Evolutionary conservation across 208 protist species (phyloP).

Genomic region (Wallacemonas sp.): DNA sequence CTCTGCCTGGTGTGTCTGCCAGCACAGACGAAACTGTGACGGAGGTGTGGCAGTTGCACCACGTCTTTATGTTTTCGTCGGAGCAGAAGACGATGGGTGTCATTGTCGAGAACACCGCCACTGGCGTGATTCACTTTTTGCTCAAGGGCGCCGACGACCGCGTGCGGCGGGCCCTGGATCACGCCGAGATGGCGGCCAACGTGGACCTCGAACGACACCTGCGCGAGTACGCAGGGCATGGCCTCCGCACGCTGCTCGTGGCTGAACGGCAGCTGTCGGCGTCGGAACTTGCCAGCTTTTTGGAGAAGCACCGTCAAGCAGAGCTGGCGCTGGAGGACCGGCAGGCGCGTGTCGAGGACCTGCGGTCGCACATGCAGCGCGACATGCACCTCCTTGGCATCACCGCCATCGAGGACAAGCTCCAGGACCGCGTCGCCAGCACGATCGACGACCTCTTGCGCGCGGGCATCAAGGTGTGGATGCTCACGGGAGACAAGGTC

Average conservation of each 20-base stretch:
- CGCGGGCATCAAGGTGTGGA: slow-evolving; percentile 94
- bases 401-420: slow-evolving; percentile 97
- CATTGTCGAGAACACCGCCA: slow-evolving; percentile 53
- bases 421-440: slow-evolving; percentile 95
- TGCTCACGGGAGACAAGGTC: slow-evolving; percentile 99
- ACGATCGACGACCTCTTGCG: slow-evolving; percentile 77
- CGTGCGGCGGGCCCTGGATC: slow-evolving; percentile 44
- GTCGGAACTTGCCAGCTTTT: slow-evolving; percentile 42
- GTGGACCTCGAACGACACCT: slow-evolving; percentile 27
- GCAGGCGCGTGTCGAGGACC: slow-evolving; percentile 40
- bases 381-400: slow-evolving; percentile 89
- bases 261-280: slow-evolving; percentile 53
- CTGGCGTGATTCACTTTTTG: slow-evolving; percentile 47
- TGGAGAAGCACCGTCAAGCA: slow-evolving; percentile 26
- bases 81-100: slow-evolving; percentile 90
- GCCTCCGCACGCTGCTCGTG: slow-evolving; percentile 81
- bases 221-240: slow-evolving; percentile 54
- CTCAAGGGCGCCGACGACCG: slow-evolving; percentile 92
- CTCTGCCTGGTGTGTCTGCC: too few relatives aligned
- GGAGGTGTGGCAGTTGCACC: slow-evolving; percentile 66
- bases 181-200: slow-evolving; percentile 2
- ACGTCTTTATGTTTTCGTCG: slow-evolving; percentile 87
- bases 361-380: slow-evolving; percentile 80
- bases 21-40: background rate
- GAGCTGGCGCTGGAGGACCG: slow-evolving; percentile 40